Evolutionary conservation across 1,139 yeast species (phyloP), one percentile per base, ranked within the genome.

Genomic region (Candida labiduridarum): DNA sequence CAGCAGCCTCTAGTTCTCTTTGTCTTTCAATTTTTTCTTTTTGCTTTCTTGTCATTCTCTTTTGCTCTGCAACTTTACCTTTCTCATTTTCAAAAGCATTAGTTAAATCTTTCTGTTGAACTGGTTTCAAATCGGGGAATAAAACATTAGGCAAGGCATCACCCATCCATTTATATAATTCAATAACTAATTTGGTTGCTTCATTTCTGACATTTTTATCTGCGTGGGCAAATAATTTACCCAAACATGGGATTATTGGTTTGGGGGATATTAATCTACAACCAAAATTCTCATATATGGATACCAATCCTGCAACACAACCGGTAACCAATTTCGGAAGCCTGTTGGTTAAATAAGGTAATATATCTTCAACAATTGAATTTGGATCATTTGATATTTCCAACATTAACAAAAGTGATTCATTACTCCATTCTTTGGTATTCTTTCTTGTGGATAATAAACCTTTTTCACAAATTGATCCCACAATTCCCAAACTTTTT

Each of bases 141-240:
- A 91, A 69, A 0, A 84, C 65, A 12, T 79, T 74, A 47, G 83
- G 83, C 46, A 90, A 72, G 0, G 84, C 74, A 29, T 77, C 82
- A 3, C 95, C 96, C 65, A 88, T 79, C 89, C 96, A 89, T 54
- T 83, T 80, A 65, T 86, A 85, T 27, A 92, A 64, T 53, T 85
- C 90, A 2, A 89, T 83, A 0, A 92, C 76, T 56, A 94, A 72
- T 45, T 78, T 76, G 8, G 86, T 79, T 1, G 97, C 83, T 62
- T 89, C 96, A 1, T 85, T 82, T 62, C 99, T 80, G 7, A 95
- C 97, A 53, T 82, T 89, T 58, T 81, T 82, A 68, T 95, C 99
- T 1, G 96, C 91, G 65, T 92, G 97, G 3, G 83, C 85, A 63
- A 91, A 91, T 47, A 91, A 67, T 59, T 84, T 85, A 1, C 89